Evolutionary conservation across 2,329 filamentous ascomycete species (phyloP), one percentile per base, ranked within the genome.

Genomic region (Aspergillus novoparasiticus): DNA sequence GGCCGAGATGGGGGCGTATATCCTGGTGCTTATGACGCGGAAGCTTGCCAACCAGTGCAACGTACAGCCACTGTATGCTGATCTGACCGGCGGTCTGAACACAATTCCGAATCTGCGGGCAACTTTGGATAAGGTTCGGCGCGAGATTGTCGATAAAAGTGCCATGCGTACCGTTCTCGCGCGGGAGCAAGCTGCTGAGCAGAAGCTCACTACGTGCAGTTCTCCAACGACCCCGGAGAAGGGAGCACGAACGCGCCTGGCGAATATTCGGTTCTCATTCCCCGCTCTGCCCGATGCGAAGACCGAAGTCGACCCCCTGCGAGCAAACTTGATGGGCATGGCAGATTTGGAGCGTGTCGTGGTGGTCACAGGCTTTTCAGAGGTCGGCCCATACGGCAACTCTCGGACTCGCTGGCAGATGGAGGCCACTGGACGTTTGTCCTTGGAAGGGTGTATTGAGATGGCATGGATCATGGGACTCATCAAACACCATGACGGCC

Each of bases 391-490:
- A 8, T 99, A 95, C 95, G 95, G 95, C 84, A 99, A 98, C 84
- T 94, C 95, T 2, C 89, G 95, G 73, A 99, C 95, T 53, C 89
- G 95, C 66, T 99, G 95, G 95, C 94, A 99, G 83, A 99, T 99
- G 94, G 95, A 99, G 79, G 94, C 95, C 1, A 89, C 93, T 69
- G 95, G 95, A 76, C 87, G 97, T 75, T 99, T 99, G 83, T 98
- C 95, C 11, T 87, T 99, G 16, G 96, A 99, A 80, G 95, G 95
- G 32, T 98, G 95, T 74, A 90, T 99, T 64, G 95, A 99, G 81
- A 99, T 99, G 95, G 94, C 95, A 36, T 99, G 95, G 95, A 93
- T 99, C 79, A 99, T 98, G 94, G 95, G 95, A 75, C 88, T 98
- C 64, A 98, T 99, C 84, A 97, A 94, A 86, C 96, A 99, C 80